A percentile compares a stretch with the other conserved stretches of the same genome.
Conservation (phyloP, 371 early-diverging fungal species). For the Rhizomucor miehei region DNA sequence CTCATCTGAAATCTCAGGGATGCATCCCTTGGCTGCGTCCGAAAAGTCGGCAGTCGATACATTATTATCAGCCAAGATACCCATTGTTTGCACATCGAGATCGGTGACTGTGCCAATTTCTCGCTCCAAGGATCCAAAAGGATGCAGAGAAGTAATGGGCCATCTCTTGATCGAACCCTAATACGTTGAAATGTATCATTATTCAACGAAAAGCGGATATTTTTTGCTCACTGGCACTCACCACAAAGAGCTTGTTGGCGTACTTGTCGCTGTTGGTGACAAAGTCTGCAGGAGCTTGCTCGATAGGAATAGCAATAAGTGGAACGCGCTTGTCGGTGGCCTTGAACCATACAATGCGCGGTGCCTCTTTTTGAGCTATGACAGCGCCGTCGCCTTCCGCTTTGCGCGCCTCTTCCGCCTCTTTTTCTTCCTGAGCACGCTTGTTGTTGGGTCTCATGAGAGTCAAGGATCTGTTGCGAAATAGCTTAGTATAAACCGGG, state of each 20-base stretch:
- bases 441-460: conserved; percentile 54
- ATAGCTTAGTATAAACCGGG: too few species aligned
- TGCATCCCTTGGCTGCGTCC: conserved; percentile 63
- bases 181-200: not conserved
- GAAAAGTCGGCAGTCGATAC: conserved; percentile 57
- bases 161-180: conserved; percentile 69
- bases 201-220: too few species aligned
- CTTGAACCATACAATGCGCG: conserved; percentile 73
- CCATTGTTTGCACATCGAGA: conserved; percentile 68
- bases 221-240: conserved; percentile 6
- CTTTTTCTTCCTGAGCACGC: conserved; percentile 38
- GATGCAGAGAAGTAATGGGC: conserved; percentile 69
- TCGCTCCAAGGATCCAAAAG: conserved; percentile 65
- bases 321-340: conserved; percentile 81
- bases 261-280: conserved; percentile 56
- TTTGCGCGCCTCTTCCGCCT: conserved; percentile 11
- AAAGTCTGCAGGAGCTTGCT: conserved; percentile 63
- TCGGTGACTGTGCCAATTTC: conserved; percentile 69
- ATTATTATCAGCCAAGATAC: conserved; percentile 67
- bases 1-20: conserved; percentile 56
- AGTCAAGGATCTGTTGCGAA: conserved; percentile 33
- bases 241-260: conserved; percentile 47
- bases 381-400: conserved; percentile 12
- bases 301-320: conserved; percentile 66
- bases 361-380: conserved; percentile 17